Evolutionary conservation across 805 yeast genomes (phyloP).

Genomic region (Saturnispora galanensis): DNA sequence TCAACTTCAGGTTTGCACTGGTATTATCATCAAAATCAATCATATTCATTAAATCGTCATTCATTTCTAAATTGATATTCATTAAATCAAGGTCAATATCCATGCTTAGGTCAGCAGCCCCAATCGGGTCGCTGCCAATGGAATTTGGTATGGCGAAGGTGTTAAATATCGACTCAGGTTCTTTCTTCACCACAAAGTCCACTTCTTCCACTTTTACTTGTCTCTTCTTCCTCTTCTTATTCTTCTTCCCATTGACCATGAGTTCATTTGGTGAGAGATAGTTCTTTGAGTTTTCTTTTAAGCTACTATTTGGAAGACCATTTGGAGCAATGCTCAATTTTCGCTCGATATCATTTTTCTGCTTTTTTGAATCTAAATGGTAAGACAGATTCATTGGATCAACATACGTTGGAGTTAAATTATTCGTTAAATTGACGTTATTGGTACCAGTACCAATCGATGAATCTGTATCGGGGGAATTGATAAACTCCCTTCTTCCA

Average conservation of each 20-base stretch:
- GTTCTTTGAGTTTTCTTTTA: constrained; percentile 1
- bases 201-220: background rate
- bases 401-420: background rate
- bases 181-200: background rate
- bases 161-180: background rate
- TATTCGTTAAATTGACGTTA: constrained; percentile 1
- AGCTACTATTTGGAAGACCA: background rate
- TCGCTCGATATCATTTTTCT: constrained; percentile 18
- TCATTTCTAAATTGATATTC: constrained; percentile 5
- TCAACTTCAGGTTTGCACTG: background rate
- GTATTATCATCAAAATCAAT: constrained; percentile 4
- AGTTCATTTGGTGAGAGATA: constrained; percentile 6
- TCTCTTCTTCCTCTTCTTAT: constrained; percentile 2
- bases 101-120: background rate
- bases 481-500: constrained; percentile 1
- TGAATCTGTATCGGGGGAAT: constrained; percentile 6
- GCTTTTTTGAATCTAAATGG: constrained; percentile 18
- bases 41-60: constrained; percentile 7
- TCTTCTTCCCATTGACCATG: constrained; percentile 4
- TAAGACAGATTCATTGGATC: constrained; percentile 27
- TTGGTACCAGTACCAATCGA: constrained; percentile 6
- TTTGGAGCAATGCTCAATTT: background rate
- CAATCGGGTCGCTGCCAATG: background rate
- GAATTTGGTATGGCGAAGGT: background rate
- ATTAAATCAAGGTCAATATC: constrained; percentile 3